Evolutionary conservation across 768 basidiomycete species (phyloP), one percentile per base, ranked within the genome.

Genomic region (Pisolithus orientalis): DNA sequence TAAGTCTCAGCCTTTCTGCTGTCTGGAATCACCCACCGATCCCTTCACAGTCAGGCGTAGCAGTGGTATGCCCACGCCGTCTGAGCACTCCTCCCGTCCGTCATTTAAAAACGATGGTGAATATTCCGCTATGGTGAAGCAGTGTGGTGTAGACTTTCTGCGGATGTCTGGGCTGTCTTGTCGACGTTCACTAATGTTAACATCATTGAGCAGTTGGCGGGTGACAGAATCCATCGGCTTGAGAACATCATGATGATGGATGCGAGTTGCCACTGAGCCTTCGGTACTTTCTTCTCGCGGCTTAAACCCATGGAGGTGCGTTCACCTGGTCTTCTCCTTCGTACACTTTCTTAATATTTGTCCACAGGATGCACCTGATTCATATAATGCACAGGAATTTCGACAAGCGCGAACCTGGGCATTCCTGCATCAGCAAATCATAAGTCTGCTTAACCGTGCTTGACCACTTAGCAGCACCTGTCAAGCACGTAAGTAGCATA

Each of bases 181-280:
- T 43, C 59, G 6, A 40, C 46, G 14, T 59, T 62, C 50, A 52
- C 58, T 38, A 14, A 34, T 39, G 32, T 48, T 11, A 29, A 28
- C 32, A 27, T 59, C 17, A 34, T 54, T n/a, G 47, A 57, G 25
- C 65, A 68, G 47, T 54, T 70, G 42, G 57, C 62, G 39, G 69
- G 63, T 10, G 39, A 45, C 25, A 51, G 53, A 37, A 58, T 69
- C n/a, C 65, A 70, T 56, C 61, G 53, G 31, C 32, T 58, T 24
- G 46, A 55, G 29, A 58, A 59, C 49, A 44, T 55, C n/a, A 16
- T 59, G 21, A 58, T 56, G 14, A 43, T 57, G 47, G 16, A 45
- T 2, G 25, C 5, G 2, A 9, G 6, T 16, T 45, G 25, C 25
- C 44, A 45, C 44, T 27, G 9, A 8, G 10, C 13, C 5, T 45